phyloP scores from a whole-genome alignment of 345 rosid genomes.

The Laguncularia racemosa region DNA sequence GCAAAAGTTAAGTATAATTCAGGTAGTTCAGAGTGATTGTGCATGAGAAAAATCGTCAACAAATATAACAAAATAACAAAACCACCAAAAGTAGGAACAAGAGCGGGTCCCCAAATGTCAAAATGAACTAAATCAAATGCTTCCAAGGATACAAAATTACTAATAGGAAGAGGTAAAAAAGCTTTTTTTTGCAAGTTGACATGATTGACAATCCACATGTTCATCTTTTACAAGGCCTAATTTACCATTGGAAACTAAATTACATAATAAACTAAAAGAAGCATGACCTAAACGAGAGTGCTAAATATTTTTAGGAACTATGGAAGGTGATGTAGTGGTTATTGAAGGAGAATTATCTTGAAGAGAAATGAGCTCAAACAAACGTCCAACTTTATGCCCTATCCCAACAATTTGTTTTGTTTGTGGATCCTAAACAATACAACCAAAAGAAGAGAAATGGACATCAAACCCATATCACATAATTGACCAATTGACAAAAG shows the following conservation, averaged over 20 bases:
- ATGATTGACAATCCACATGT: background rate
- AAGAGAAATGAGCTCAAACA: constrained; percentile 9
- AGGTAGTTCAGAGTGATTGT: background rate
- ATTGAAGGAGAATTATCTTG: background rate
- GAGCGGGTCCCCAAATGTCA: background rate
- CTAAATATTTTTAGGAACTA: background rate
- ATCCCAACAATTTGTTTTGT: constrained; percentile 1
- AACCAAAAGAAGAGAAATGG: background rate
- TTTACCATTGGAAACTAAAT: constrained; percentile 7
- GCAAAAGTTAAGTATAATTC: background rate
- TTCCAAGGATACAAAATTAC: background rate
- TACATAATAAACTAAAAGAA: background rate
- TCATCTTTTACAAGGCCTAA: background rate
- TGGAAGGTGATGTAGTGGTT: background rate
- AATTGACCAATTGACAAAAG: constrained; percentile 5
- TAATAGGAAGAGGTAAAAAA: background rate
- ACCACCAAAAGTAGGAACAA: too few relatives aligned
- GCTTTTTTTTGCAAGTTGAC: background rate
- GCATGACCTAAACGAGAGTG: constrained; percentile 4
- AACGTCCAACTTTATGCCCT: background rate
- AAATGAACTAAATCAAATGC: background rate
- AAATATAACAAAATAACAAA: too few relatives aligned
- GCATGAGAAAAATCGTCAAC: constrained; percentile 1
- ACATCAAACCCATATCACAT: constrained; percentile 1
- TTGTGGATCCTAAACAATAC: constrained; percentile 1